Evolutionary conservation across 495 filamentous ascomycete genomes (phyloP), one percentile per base, ranked within the genome.

Genomic region (Daldinia loculata): DNA sequence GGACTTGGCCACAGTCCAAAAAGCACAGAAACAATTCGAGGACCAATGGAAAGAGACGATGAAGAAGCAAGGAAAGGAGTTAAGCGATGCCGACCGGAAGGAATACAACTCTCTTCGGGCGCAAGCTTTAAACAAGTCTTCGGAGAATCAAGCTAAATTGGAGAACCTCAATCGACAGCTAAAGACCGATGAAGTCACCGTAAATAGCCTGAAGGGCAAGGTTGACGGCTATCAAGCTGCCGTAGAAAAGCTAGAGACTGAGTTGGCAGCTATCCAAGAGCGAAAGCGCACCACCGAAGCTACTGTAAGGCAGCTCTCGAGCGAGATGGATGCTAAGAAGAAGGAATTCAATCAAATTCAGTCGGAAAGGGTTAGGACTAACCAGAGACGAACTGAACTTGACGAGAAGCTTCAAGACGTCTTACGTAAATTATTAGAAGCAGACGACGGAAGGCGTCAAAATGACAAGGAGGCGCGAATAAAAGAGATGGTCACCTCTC

Each of bases 341-440:
- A 96, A 94, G 75, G 91, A 93, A 56, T 90, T 91, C 73, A 95
- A 97, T 75, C 86, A 89, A 34, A 81, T 96, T 32, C 89, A 92
- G 41, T 97, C 95, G 1, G 94, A 97, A 72, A 90, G 94, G 55
- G 85, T 93, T 26, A 87, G 93, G 56, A 86, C 90, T 8, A 88
- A 91, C 27, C 91, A 95, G 69, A 89, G 90, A 75, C 87, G 90
- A 45, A 95, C 91, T 0, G 95, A 97, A 76, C 87, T 95, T 1
- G 93, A 98, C 56, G 94, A 98, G 78, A 95, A 97, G 77, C 86
- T 98, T 7, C 87, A 90, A 67, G 91, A 93, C 38, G 89, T 95
- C 6, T 77, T 95, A 53, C 88, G 81, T 65, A 93, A 93, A 75
- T 85, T 98, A 22, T 80, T 90, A 8, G 92, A 95, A 68, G 94